phyloP scores from a whole-genome alignment of 2,329 filamentous ascomycete genomes.

The Cladosporium sp. region DNA sequence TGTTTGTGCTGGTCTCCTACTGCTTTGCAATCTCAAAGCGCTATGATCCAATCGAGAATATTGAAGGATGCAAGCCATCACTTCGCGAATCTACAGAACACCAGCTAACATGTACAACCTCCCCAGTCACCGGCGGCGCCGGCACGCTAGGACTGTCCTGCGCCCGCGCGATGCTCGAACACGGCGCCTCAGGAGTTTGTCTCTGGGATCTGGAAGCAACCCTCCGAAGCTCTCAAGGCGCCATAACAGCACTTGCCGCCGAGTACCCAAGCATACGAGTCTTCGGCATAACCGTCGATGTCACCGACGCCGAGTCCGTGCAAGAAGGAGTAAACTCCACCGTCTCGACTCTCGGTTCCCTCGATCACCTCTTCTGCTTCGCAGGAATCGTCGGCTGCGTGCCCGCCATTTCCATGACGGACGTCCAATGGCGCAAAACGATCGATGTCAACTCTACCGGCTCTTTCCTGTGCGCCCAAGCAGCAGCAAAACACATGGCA shows the following conservation, averaged over 20 bases:
- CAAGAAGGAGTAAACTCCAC: constrained; percentile 39
- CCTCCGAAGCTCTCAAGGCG: constrained; percentile 33
- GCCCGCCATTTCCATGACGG: constrained; percentile 55
- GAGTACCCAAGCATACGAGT: constrained; percentile 55
- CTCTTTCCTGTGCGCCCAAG: constrained; percentile 65
- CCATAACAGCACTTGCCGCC: constrained; percentile 43
- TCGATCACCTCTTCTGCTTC: constrained; percentile 59
- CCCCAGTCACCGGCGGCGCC: constrained; percentile 59
- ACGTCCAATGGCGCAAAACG: constrained; percentile 57
- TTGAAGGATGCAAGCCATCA: too few species aligned
- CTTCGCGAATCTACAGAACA: too few species aligned
- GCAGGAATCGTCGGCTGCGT: constrained; percentile 63
- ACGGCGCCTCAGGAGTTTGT: constrained; percentile 55
- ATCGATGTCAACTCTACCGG: constrained; percentile 70
- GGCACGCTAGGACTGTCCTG: constrained; percentile 58
- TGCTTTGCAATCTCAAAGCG: too few species aligned
- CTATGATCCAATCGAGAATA: too few species aligned
- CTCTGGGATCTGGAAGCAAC: constrained; percentile 56
- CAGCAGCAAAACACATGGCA: constrained; percentile 54
- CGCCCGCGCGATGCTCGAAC: constrained; percentile 61
- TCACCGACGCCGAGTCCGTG: constrained; percentile 51
- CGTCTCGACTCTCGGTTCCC: constrained; percentile 42
- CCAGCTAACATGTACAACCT: background rate
- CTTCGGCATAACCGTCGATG: constrained; percentile 51
- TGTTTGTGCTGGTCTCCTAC: too few species aligned